Base-by-base conservation (phyloP, 148 eudicot species). In the Cornus kousa region DNA sequence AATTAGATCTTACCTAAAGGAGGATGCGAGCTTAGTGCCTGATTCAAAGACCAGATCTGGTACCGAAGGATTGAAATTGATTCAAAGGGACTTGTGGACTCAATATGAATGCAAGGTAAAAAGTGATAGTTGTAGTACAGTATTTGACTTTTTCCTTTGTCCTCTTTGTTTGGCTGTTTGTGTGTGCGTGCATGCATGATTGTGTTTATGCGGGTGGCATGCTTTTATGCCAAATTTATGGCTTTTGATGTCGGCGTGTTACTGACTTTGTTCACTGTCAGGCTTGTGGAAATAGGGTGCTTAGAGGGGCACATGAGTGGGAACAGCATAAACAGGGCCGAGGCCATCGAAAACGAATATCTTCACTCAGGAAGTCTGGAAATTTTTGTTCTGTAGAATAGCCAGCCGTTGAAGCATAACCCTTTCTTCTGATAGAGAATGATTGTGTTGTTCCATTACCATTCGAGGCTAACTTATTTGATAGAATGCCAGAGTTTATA, bases 301-400 rank as follows among this genome's bases (percentile, higher is more conserved):
- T 95, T 67, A 85, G 97, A 78, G 99, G 97, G 17, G 86, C 84
- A 17, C 92, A 93, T 71, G 97, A 95, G 71, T 95, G 98, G 98
- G 91, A 90, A 70, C 98, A 93, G 77, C 98, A 95, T 79, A 88
- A 70, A 72, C 96, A 93, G 73, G 97, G 98, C 10, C 92, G 97
- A 17, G 79, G 84, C 62, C 98, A 95, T 81, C 88, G 97, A 17
- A 95, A 93, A 82, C 84, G 97, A 74, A 79, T 84, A 8, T 89
- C 85, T 40, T 80, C 88, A 50, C 85, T 91, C 10, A 85, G 69
- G 76, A 91, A 87, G 85, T 87, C 85, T 33, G 90, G 83, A 40
- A 43, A 43, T 67, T 74, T 77, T 72, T 35, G 60, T 73, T 67
- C 59, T 73, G 80, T 59, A 70, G 75, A 73, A 70, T 73, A 83